Conservation (phyloP, 768 basidiomycete genomes). For the Cubamyces sp. region DNA sequence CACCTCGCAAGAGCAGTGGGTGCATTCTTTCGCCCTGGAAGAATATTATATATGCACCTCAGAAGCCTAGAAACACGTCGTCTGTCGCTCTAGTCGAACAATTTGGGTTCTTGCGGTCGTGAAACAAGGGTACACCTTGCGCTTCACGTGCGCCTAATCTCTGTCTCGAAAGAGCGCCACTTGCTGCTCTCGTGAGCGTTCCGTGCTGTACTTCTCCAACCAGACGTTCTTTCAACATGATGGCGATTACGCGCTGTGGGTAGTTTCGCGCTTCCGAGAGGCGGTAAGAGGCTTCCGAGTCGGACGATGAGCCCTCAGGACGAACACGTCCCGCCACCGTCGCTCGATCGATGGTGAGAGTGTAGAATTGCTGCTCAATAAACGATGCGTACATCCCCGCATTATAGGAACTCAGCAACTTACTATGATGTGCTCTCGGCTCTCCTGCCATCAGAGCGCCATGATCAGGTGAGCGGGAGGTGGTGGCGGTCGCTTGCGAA, state of each 20-base stretch:
- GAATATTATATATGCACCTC: neutral
- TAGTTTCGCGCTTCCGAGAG: neutral
- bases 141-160: neutral
- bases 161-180: neutral
- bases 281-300: conserved; percentile 4
- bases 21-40: neutral
- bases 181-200: neutral
- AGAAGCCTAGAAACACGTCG: neutral
- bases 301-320: neutral
- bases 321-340: neutral
- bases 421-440: too few relatives aligned
- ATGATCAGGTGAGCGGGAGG: neutral
- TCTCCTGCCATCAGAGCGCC: too few relatives aligned
- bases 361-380: too few relatives aligned
- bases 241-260: neutral
- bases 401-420: too few relatives aligned
- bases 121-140: too few relatives aligned
- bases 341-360: too few relatives aligned
- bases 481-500: conserved; percentile 7
- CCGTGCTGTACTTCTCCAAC: neutral
- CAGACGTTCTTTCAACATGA: neutral
- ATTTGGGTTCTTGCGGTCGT: too few relatives aligned
- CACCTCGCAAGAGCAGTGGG: neutral
- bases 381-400: neutral
- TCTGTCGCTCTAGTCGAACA: neutral